Base-by-base conservation (phyloP, 2,329 filamentous ascomycete species). In the Neonectria magnoliae region DNA sequence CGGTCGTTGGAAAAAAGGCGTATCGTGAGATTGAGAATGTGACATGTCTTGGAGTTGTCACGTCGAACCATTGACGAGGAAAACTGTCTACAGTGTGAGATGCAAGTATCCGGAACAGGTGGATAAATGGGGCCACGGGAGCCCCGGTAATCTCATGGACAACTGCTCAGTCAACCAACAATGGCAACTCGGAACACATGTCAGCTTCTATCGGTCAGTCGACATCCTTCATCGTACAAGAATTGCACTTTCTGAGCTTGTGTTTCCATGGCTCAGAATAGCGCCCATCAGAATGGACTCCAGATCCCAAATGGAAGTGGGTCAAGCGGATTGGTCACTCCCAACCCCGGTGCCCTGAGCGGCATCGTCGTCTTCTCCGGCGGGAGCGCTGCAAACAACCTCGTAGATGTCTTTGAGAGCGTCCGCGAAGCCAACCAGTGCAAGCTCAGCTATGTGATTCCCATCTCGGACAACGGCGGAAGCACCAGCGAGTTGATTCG, bases 391-490 rank as follows among this genome's bases (percentile, higher is more conserved):
- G 94, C 95, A 6, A 98, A 98, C 76, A 97, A 87, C 74, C 87
- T 98, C 5, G 95, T 98, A 44, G 95, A 98, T 77, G 92, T 97
- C 11, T 98, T 98, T 80, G 90, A 87, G 71, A 81, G 82, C 18
- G 83, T 92, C 36, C 84, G 87, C 13, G 80, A 89, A 67, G 90
- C 85, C 71, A 92, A 91, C 66, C 80, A 85, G 44, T 91, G 91
- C 74, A 82, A 86, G 3, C 81, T 97, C 45, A 93, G 88, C 79
- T 97, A 97, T 78, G 89, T 98, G 64, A 97, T 98, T 57, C 95
- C 95, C 38, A 97, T 98, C 76, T 96, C 92, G 69, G 95, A 98
- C 81, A 98, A 98, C 79, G 95, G 95, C 53, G 95, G 95, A 42
- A 97, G 93, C 72, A 97, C 94, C 2, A 97, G 93, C 48, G 95